These are phyloP conservation scores for Russula ochroleuca DNA, from an alignment of 768 basidiomycete genomes.

Conservation along the genomic window DNA sequence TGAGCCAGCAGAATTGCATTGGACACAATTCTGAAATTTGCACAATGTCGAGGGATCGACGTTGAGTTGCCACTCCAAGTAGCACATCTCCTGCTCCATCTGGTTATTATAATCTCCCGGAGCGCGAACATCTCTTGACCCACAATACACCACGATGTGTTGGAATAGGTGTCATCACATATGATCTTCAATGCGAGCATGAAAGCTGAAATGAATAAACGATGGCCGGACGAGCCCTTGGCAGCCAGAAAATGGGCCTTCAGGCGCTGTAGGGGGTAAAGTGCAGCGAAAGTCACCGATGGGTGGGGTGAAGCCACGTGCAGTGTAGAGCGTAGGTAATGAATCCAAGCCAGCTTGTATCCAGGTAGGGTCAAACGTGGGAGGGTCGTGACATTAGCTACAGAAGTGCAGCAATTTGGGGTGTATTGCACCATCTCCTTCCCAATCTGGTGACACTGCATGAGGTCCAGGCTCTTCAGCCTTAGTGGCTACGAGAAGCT, in stretches of 20 bases:
- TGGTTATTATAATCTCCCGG: too few relatives aligned
- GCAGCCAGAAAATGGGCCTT: constrained; percentile 92
- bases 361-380: too few relatives aligned
- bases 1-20: constrained; percentile 52
- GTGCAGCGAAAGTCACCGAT: constrained; percentile 54
- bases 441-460: too few relatives aligned
- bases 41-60: constrained; percentile 59
- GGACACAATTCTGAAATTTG: constrained; percentile 59
- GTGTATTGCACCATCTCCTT: too few relatives aligned
- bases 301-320: constrained; percentile 56
- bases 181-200: constrained; percentile 84
- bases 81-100: too few relatives aligned
- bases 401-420: too few relatives aligned
- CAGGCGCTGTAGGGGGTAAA: constrained; percentile 75
- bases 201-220: constrained; percentile 86
- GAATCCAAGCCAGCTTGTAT: too few relatives aligned
- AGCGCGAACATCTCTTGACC: too few relatives aligned
- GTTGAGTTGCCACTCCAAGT: constrained; percentile 88
- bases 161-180: constrained; percentile 66
- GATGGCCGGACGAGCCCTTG: constrained; percentile 83
- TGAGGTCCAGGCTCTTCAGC: too few relatives aligned
- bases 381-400: too few relatives aligned
- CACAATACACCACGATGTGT: too few relatives aligned
- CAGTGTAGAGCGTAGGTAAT: constrained; percentile 87
- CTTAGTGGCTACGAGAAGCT: too few relatives aligned